Conservation (phyloP, 257 asterid genomes). For the Scutellaria minor region DNA sequence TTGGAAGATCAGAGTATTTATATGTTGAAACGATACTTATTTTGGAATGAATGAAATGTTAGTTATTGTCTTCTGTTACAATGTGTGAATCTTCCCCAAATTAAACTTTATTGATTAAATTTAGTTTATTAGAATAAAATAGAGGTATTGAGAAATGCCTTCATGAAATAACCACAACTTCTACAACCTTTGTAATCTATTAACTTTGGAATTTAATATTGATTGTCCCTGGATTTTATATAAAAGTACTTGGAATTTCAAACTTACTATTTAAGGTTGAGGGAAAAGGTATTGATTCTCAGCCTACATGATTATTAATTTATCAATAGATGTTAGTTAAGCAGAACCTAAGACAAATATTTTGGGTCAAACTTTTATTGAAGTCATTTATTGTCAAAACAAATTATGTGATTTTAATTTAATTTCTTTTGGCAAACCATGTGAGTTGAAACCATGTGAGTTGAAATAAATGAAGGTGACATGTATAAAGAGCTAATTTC, state of each 20-base stretch:
- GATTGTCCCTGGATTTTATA: background rate
- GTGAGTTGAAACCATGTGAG: too few relatives aligned
- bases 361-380: conserved; percentile 20
- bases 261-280: background rate
- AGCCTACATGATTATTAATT: background rate
- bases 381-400: conserved; percentile 18
- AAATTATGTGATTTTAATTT: too few relatives aligned
- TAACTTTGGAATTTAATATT: background rate
- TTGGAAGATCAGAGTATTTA: too few relatives aligned
- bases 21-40: too few relatives aligned
- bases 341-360: background rate
- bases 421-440: background rate
- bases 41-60: too few relatives aligned
- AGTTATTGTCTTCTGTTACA: too few relatives aligned
- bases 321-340: background rate
- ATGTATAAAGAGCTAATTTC: too few relatives aligned
- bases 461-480: background rate
- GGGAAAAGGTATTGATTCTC: background rate
- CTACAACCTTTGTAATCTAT: conserved; percentile 15
- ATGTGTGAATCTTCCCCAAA: too few relatives aligned
- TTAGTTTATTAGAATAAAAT: too few relatives aligned
- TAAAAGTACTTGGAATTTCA: background rate
- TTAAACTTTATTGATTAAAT: too few relatives aligned
- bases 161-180: background rate
- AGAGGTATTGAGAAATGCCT: too few relatives aligned